These are phyloP conservation scores for Secale cereale DNA, from an alignment of 176 grass and related monocot genomes.

Conservation along the genomic window DNA sequence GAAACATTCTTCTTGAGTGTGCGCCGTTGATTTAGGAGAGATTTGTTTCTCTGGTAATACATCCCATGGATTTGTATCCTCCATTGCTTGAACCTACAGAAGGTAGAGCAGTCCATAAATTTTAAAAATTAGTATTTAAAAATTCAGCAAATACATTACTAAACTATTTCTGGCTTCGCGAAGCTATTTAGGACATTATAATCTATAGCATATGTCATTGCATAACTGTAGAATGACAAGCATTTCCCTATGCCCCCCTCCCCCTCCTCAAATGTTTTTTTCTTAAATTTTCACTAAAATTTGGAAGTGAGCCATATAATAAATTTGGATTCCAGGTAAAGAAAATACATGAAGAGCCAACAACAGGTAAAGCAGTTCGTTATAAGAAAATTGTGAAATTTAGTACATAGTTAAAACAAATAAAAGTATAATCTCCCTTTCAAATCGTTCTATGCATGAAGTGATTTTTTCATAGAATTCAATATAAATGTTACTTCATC, in stretches of 20 bases:
- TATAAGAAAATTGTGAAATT: no score
- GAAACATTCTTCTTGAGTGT: constrained; percentile 4
- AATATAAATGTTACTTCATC: neutral
- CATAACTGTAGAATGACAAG: neutral
- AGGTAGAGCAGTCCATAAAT: neutral
- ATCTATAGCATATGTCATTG: neutral
- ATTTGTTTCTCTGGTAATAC: no score
- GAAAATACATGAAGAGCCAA: no score
- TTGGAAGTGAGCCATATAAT: no score
- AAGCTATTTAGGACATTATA: neutral
- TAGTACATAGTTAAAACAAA: no score
- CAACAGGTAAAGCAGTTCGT: no score
- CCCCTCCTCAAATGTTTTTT: neutral
- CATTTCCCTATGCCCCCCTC: neutral
- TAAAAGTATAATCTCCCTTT: no score
- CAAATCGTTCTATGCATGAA: no score
- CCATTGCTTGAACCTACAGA: neutral
- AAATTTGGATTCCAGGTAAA: no score
- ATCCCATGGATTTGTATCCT: no score
- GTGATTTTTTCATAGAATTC: no score
- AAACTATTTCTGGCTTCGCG: neutral
- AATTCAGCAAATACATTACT: constrained; percentile 3
- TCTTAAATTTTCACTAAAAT: neutral
- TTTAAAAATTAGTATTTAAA: constrained; percentile 25
- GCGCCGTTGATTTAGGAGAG: neutral